Evolutionary conservation across 495 filamentous ascomycete species (phyloP).

Genomic region (Penicillium manginii): DNA sequence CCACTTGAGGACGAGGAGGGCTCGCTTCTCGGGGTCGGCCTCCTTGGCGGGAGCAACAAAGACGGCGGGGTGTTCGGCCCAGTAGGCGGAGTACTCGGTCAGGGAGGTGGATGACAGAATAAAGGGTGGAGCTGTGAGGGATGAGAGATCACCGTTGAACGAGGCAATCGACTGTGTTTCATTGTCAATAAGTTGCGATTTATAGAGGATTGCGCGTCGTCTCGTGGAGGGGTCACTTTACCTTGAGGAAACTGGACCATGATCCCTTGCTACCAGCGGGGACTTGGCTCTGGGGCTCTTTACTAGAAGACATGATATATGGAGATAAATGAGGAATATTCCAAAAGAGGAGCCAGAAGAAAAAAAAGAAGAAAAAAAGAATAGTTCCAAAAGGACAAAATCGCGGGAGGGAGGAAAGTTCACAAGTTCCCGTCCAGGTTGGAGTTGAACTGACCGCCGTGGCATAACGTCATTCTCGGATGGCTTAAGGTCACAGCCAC

Average conservation of each 20-base stretch:
- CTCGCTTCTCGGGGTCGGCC: conserved; percentile 78
- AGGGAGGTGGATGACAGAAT: conserved; percentile 92
- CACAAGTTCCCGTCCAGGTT: no score
- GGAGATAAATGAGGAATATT: neutral
- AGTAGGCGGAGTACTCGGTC: conserved; percentile 94
- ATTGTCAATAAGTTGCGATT: no score
- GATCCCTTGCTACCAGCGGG: conserved; percentile 52
- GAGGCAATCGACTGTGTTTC: conserved; percentile 79
- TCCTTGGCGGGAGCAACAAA: conserved; percentile 88
- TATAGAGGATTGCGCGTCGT: conserved; percentile 5
- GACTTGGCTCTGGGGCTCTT: conserved; percentile 39
- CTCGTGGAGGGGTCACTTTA: conserved; percentile 16
- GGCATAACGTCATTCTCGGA: neutral
- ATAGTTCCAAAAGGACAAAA: neutral
- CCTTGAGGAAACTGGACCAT: conserved; percentile 60
- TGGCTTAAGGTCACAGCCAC: neutral
- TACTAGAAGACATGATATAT: conserved; percentile 37
- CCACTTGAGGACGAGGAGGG: conserved; percentile 91
- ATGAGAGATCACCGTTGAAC: conserved; percentile 94
- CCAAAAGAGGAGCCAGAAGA: neutral
- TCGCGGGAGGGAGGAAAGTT: neutral
- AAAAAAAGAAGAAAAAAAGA: neutral
- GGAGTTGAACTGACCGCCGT: neutral
- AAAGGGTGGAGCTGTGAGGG: conserved; percentile 92
- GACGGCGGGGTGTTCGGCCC: conserved; percentile 88